A percentile compares a stretch with the other conserved stretches of the same genome.
These are phyloP conservation scores for Fusarium xylarioides DNA, from an alignment of 2,329 filamentous ascomycete genomes.

Conservation along the genomic window DNA sequence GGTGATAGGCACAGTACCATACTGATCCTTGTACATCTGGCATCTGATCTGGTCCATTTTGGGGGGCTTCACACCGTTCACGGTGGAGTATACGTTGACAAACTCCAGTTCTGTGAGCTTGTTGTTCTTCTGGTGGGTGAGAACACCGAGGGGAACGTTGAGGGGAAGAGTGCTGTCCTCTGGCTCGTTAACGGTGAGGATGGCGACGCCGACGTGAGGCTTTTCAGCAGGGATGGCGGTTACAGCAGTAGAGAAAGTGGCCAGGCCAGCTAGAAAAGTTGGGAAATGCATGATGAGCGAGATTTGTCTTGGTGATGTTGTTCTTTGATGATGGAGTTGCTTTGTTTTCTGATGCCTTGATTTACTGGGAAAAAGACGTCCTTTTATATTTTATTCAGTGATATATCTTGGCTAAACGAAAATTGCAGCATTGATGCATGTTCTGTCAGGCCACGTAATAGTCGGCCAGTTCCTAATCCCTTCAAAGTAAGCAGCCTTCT, in stretches of 20 bases:
- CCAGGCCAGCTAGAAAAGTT: not conserved
- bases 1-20: constrained; percentile 14
- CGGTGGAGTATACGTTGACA: not conserved
- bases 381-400: not conserved
- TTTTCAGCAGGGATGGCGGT: not conserved
- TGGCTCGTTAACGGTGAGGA: constrained; percentile 17
- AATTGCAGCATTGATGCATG: not conserved
- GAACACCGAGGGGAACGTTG: constrained; percentile 17
- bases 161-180: not conserved
- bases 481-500: not conserved
- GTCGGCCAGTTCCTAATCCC: not conserved
- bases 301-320: not conserved
- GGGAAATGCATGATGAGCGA: constrained; percentile 6
- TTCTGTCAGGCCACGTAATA: not conserved
- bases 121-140: constrained; percentile 1
- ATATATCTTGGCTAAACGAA: not conserved
- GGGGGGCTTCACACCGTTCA: constrained; percentile 1
- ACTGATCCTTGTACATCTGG: constrained; percentile 30
- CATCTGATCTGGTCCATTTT: constrained; percentile 9
- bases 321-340: not conserved
- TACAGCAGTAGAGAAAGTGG: not conserved
- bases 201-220: not conserved
- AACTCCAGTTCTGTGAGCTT: constrained; percentile 19
- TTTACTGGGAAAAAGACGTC: too few species aligned
- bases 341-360: not conserved